These are phyloP conservation scores for Pythium brachiatum DNA, from an alignment of 352 stramenopile genomes.

Conservation along the genomic window DNA sequence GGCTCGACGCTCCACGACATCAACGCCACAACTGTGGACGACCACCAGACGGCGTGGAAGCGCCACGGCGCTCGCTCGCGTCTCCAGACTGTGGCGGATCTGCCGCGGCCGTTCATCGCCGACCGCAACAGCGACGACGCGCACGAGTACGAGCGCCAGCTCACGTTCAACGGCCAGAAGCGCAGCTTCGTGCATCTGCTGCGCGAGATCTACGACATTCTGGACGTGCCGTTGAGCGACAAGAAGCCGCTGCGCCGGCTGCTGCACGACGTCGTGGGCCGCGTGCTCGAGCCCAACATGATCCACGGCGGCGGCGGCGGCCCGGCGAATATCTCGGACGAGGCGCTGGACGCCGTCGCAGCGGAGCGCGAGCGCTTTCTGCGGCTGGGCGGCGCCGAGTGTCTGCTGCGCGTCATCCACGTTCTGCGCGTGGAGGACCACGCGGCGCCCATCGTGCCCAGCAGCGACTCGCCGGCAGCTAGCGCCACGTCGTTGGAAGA, in stretches of 20 bases:
- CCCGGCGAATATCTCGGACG: conserved; percentile 18
- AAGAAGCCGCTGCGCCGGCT: conserved; percentile 57
- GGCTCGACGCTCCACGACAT: conserved; percentile 27
- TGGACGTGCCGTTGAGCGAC: conserved; percentile 43
- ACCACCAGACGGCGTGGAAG: conserved; percentile 34
- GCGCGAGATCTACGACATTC: conserved; percentile 66
- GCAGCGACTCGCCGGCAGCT: background rate
- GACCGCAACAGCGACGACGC: conserved; percentile 44
- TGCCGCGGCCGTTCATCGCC: conserved; percentile 44
- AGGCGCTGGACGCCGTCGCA: conserved; percentile 34
- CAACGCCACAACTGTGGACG: conserved; percentile 6
- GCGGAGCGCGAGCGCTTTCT: conserved; percentile 70
- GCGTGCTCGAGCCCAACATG: conserved; percentile 64
- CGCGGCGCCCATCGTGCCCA: conserved; percentile 3
- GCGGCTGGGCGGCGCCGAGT: conserved; percentile 67
- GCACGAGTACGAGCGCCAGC: conserved; percentile 42
- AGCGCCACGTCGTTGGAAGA: conserved; percentile 5
- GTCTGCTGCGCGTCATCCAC: conserved; percentile 70
- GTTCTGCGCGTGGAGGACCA: conserved; percentile 58
- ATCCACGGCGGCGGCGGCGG: conserved; percentile 32
- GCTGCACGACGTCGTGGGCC: conserved; percentile 70
- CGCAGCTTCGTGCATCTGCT: conserved; percentile 50
- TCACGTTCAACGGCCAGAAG: conserved; percentile 46
- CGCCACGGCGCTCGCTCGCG: conserved; percentile 30
- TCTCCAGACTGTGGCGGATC: conserved; percentile 57